These are phyloP conservation scores for Cryptococcus floricola DNA, from an alignment of 1,284 basidiomycete genomes.

Conservation along the genomic window DNA sequence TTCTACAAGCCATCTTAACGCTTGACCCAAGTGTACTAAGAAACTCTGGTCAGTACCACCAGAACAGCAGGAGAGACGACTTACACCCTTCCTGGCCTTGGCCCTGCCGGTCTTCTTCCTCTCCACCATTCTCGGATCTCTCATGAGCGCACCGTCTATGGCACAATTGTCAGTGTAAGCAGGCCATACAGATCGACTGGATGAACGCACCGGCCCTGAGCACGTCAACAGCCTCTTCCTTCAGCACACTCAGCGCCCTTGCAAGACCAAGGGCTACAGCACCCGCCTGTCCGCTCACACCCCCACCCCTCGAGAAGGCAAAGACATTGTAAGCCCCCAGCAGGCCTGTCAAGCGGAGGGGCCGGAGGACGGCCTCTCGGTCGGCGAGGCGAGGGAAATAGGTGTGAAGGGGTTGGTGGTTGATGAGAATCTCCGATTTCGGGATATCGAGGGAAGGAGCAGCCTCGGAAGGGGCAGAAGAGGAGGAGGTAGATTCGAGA, in stretches of 20 bases:
- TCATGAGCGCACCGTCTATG: constrained; percentile 75
- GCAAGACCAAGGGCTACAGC: constrained; percentile 81
- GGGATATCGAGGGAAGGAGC: constrained; percentile 10
- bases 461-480: constrained; percentile 11
- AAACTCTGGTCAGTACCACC: constrained; percentile 4
- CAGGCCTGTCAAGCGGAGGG: constrained; percentile 77
- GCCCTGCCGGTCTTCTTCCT: constrained; percentile 90
- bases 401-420: constrained; percentile 69
- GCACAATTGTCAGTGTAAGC: background rate
- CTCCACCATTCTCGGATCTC: constrained; percentile 96
- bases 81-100: constrained; percentile 85
- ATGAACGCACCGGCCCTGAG: constrained; percentile 65
- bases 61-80: constrained; percentile 43
- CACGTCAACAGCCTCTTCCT: constrained; percentile 61
- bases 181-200: background rate
- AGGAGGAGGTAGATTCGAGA: constrained; percentile 16
- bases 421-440: constrained; percentile 64
- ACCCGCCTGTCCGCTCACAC: constrained; percentile 84
- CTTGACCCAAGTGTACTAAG: constrained; percentile 89
- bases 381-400: constrained; percentile 77
- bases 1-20: constrained; percentile 56
- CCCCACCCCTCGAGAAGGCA: constrained; percentile 80
- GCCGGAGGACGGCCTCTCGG: constrained; percentile 74
- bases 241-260: constrained; percentile 70
- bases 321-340: constrained; percentile 92